Evolutionary conservation across 495 filamentous ascomycete genomes (phyloP), one percentile per base, ranked within the genome.

Genomic region (Podospora sp.): DNA sequence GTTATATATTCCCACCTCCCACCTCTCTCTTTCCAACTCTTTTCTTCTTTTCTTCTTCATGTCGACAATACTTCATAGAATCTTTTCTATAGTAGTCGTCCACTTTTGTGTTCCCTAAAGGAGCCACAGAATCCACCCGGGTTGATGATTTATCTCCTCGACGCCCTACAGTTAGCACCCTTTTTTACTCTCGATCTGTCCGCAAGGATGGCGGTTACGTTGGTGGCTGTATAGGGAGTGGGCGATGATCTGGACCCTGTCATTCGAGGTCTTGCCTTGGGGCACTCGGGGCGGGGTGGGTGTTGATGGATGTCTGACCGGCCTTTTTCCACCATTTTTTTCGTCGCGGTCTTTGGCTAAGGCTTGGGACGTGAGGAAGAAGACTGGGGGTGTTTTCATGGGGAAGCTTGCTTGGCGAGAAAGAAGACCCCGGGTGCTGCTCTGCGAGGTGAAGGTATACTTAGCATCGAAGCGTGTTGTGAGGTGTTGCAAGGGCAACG

Each of bases 71-170:
- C 85, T 85, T 88, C 77, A 79, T 88, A 91, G 89, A 91, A 92
- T 92, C 90, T 91, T 90, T 92, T 92, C 86, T 92, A 91, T 89
- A 92, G 90, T 91, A 88, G 82, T 90, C 85, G 88, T 90, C 87
- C 85, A 79, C 83, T 85, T 87, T 87, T 91, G 86, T 87, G 85
- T 88, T 90, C 83, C 89, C 86, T 86, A 91, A 86, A 89, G 79
- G 79, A 86, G 84, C 82, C 78, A 85, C 83, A 85, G 84, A 86
- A 78, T 80, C 83, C 81, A 85, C 83, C 83, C 84, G 84, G 84
- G 85, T 82, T 85, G 85, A 87, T 86, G 83, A 85, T 67, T 80
- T 26, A 81, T 79, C 84, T 85, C 85, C 85, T 85, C 85, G 79
- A 70, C 75, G 72, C 83, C 83, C 84, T 76, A 46, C 84, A 86